Evolutionary conservation across 1,284 basidiomycete species (phyloP), one percentile per base, ranked within the genome.

Genomic region (Ceratorhiza oryzae-sativae): DNA sequence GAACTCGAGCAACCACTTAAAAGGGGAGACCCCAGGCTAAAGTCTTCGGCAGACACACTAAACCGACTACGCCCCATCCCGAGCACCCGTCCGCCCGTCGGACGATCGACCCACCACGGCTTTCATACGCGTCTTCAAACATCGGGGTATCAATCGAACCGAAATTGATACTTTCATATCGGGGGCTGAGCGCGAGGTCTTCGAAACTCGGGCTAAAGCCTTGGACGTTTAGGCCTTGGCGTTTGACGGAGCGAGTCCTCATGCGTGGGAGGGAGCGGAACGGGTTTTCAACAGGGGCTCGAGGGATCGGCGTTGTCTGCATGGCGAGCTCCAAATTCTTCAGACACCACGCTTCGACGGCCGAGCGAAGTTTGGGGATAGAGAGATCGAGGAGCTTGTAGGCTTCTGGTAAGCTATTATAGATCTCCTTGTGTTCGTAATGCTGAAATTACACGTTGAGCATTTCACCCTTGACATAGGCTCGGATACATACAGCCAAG

Each of bases 301-400:
- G 51, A 25, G 65, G 65, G 23, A 70, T 27, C 8, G 65, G 53
- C 3, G 65, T 30, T 2, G 65, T 70, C 25, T 58, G 65, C 3
- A 70, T 20, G 30, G 42, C 53, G 10, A 70, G 27, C 41, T 70
- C 65, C 45, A 70, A 70, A 30, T 70, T 56, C 25, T 70, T 56
- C 23, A 53, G 48, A 41, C 15, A 70, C 65, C 65, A 70, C 13
- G n/a, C 10, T 32, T 58, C 51, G 27, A 70, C 53, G 9, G 53
- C 32, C 34, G 65, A 18, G 15, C 53, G 53, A 20, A 70, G 51
- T 30, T 70, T 36, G 25, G 51, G 10, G 12, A 70, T 51, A 2
- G 65, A 41, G 30, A 70, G 51, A 42, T 70, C 65, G 18, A 70
- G 53, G n/a, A 70, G 65, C 23, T 58, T 3, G 15, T 70, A 41